Conservation (phyloP, 306 rosid genomes). For the Pachyrhizus erosus region DNA sequence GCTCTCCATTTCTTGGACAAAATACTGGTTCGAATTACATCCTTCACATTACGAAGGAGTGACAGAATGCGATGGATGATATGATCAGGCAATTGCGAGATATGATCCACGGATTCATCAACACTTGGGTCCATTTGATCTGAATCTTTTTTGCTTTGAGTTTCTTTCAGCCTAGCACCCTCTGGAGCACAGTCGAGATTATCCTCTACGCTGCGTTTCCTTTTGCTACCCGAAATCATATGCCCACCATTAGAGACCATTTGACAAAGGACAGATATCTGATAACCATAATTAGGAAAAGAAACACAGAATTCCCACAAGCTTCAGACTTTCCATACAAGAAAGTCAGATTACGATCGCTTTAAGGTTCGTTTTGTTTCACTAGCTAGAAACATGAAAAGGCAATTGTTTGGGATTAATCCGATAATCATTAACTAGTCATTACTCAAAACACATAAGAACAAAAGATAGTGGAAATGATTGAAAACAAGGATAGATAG, state of each 20-base stretch:
- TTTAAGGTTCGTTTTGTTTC: background rate
- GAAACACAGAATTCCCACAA: background rate
- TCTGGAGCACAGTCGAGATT: background rate
- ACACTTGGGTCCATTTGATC: constrained; percentile 13
- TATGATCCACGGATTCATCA: constrained; percentile 35
- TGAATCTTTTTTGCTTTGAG: background rate
- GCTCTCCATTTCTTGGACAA: constrained; percentile 68
- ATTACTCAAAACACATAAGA: background rate
- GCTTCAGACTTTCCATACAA: constrained; percentile 1
- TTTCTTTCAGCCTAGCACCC: constrained; percentile 27
- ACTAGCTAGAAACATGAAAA: background rate
- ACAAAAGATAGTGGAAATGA: background rate
- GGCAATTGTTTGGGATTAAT: constrained; percentile 5
- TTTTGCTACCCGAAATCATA: background rate
- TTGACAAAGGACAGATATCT: constrained; percentile 26
- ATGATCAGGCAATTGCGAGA: constrained; percentile 56
- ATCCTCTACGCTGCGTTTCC: constrained; percentile 16
- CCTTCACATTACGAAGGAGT: constrained; percentile 46
- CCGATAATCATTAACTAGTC: background rate
- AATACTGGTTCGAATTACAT: constrained; percentile 54
- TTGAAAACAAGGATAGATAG: background rate
- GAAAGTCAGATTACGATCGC: background rate
- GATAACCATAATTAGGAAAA: background rate
- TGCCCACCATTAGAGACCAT: constrained; percentile 16
- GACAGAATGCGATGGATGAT: constrained; percentile 61